Percentiles rank a stretch among this genome's conserved stretches.
These are phyloP conservation scores for Pythium volutum DNA, from an alignment of 352 stramenopile species.

Conservation along the genomic window DNA sequence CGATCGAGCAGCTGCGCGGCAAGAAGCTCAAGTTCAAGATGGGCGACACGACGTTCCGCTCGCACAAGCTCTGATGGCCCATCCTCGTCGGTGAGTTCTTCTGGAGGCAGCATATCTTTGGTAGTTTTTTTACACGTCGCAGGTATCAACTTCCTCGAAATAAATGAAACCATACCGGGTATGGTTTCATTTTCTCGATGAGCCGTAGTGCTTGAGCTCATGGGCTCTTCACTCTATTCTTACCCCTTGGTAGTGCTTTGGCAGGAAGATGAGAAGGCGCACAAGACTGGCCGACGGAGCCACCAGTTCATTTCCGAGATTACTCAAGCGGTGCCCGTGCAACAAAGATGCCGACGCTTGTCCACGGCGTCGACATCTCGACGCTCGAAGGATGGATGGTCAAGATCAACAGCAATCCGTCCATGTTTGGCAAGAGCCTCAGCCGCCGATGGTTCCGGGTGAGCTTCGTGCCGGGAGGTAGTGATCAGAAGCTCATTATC, in stretches of 20 bases:
- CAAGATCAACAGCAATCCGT: constrained; percentile 86
- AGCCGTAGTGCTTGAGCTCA: too few relatives aligned
- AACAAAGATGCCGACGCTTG: constrained; percentile 28
- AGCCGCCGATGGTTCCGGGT: constrained; percentile 81
- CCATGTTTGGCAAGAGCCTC: constrained; percentile 72
- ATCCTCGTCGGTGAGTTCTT: not conserved
- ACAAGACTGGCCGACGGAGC: not conserved
- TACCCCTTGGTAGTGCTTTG: too few relatives aligned
- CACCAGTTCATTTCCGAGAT: not conserved
- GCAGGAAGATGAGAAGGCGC: too few relatives aligned
- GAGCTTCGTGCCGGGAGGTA: constrained; percentile 41
- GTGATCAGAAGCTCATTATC: constrained; percentile 64
- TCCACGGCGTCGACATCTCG: constrained; percentile 80
- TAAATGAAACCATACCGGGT: too few relatives aligned
- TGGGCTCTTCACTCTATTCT: too few relatives aligned
- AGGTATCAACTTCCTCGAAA: too few relatives aligned
- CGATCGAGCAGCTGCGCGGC: constrained; percentile 71
- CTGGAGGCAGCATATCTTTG: too few relatives aligned
- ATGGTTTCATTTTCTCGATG: too few relatives aligned
- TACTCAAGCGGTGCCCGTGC: not conserved
- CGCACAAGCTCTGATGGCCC: constrained; percentile 66
- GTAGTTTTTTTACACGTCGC: too few relatives aligned
- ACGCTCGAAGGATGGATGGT: constrained; percentile 82
- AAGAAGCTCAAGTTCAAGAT: constrained; percentile 89
- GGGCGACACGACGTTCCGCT: constrained; percentile 70